Evolutionary conservation across 2,329 filamentous ascomycete genomes (phyloP).

Genomic region (Leptographium procerum): DNA sequence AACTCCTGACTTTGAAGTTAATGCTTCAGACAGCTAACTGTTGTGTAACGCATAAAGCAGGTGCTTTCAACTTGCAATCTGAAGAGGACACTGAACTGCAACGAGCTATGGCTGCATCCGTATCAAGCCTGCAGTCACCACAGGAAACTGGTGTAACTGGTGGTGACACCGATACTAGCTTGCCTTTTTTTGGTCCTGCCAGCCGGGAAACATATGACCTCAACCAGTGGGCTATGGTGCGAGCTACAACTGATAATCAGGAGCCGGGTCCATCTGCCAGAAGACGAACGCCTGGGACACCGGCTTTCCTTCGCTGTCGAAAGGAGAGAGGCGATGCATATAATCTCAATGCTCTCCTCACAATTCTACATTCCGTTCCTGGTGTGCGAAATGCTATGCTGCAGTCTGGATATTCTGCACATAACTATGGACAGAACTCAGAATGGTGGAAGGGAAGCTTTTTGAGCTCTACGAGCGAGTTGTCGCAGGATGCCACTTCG

Average conservation of each 20-base stretch:
- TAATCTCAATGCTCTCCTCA: conserved; percentile 41
- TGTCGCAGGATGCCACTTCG: conserved; percentile 20
- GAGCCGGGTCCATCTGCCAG: conserved; percentile 32
- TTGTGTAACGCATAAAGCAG: neutral
- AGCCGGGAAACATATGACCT: conserved; percentile 43
- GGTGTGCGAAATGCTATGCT: conserved; percentile 45
- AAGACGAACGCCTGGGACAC: conserved; percentile 29
- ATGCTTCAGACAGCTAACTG: neutral
- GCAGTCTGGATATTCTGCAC: conserved; percentile 25
- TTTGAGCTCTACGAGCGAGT: conserved; percentile 20
- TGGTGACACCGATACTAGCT: conserved; percentile 21
- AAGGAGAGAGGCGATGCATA: conserved; percentile 22
- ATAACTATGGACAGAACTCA: conserved; percentile 41
- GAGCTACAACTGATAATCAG: conserved; percentile 20
- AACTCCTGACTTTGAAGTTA: neutral
- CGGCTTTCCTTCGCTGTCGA: conserved; percentile 39
- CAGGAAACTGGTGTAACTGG: conserved; percentile 40
- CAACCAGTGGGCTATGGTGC: conserved; percentile 49
- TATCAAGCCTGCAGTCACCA: conserved; percentile 32
- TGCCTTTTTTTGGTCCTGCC: conserved; percentile 48
- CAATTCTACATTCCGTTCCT: conserved; percentile 50
- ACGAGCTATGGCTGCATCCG: conserved; percentile 44
- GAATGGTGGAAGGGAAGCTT: conserved; percentile 51
- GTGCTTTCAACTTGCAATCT: conserved; percentile 19
- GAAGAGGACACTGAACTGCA: conserved; percentile 46